Evolutionary conservation across 257 asterid genomes (phyloP).

Genomic region (Thymus mandschuricus): DNA sequence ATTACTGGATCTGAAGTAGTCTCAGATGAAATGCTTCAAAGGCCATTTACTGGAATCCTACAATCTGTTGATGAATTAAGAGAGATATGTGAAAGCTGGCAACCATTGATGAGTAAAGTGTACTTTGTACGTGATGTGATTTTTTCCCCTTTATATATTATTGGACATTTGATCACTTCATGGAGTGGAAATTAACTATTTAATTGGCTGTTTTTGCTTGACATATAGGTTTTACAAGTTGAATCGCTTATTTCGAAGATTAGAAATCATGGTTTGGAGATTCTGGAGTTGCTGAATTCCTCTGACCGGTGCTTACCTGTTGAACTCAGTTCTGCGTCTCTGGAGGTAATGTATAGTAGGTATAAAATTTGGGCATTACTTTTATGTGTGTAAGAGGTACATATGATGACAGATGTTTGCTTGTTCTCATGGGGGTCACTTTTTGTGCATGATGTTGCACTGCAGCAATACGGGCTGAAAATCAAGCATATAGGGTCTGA

Average conservation of each 20-base stretch:
- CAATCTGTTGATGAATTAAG: conserved; percentile 65
- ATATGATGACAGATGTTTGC: conserved; percentile 22
- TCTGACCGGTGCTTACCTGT: conserved; percentile 48
- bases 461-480: conserved; percentile 61
- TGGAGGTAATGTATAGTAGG: conserved; percentile 60
- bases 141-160: not conserved
- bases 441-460: conserved; percentile 27
- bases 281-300: conserved; percentile 68
- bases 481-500: conserved; percentile 58
- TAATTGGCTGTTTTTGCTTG: conserved; percentile 34
- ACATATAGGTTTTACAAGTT: conserved; percentile 67
- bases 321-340: conserved; percentile 58
- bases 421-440: conserved; percentile 21
- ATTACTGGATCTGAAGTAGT: conserved; percentile 51
- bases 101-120: conserved; percentile 79
- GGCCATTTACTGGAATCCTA: conserved; percentile 51
- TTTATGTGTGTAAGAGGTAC: conserved; percentile 7
- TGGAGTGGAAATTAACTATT: not conserved
- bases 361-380: not conserved
- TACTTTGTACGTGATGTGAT: conserved; percentile 66
- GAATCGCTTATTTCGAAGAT: conserved; percentile 60
- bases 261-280: conserved; percentile 58
- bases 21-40: conserved; percentile 62
- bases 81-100: conserved; percentile 67
- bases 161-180: conserved; percentile 20